A percentile compares a stretch with the other conserved stretches of the same genome.
phyloP scores from a whole-genome alignment of 768 basidiomycete genomes.

The Suillus sp. region DNA sequence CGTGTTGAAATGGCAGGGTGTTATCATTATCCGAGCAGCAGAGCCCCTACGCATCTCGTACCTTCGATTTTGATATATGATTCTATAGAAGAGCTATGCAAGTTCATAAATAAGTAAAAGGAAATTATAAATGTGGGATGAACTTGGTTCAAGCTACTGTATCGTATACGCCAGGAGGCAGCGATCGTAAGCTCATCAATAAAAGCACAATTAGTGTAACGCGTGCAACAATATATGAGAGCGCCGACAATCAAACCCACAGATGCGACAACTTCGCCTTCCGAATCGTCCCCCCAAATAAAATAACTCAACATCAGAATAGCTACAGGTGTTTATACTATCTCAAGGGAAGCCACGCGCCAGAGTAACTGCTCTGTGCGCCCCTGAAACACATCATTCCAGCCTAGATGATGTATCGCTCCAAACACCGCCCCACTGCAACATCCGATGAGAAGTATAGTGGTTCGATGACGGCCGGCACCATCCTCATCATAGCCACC shows the following conservation, averaged over 20 bases:
- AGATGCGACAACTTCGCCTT: background rate
- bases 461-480: background rate
- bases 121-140: background rate
- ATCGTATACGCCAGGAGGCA: no score
- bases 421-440: conserved; percentile 26
- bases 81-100: no score
- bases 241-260: background rate
- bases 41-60: no score
- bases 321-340: conserved; percentile 9
- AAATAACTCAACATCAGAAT: background rate
- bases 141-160: no score
- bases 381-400: conserved; percentile 25
- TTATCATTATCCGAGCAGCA: no score
- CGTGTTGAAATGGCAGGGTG: no score
- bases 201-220: conserved; percentile 13
- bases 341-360: conserved; percentile 22
- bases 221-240: conserved; percentile 16
- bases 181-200: conserved; percentile 3
- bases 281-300: no score
- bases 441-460: background rate
- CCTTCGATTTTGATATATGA: no score
- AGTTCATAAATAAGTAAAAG: background rate
- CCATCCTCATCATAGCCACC: background rate
- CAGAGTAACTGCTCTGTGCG: conserved; percentile 22
- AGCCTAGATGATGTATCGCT: conserved; percentile 28